Percentiles rank a stretch among this genome's conserved stretches.
These are phyloP conservation scores for Huntiella abstrusa DNA, from an alignment of 2,329 filamentous ascomycete species.

Conservation along the genomic window DNA sequence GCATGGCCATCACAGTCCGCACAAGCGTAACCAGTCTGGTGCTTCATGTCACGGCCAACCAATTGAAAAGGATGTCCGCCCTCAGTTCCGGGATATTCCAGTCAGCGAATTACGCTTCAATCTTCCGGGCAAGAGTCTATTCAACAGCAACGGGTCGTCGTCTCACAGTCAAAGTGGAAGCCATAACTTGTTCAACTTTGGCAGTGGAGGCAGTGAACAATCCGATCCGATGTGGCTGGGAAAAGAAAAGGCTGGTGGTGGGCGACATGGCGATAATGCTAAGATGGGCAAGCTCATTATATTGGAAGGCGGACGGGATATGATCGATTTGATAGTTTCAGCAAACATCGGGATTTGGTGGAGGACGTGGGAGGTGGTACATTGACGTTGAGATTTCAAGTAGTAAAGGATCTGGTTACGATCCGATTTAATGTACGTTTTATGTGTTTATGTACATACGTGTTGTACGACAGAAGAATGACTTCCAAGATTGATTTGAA, in stretches of 20 bases:
- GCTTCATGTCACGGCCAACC: constrained; percentile 6
- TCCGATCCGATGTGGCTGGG: constrained; percentile 52
- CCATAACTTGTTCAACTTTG: neutral
- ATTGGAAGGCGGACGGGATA: constrained; percentile 76
- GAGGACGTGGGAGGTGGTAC: constrained; percentile 55
- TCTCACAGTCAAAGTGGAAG: constrained; percentile 20
- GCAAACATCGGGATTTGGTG: constrained; percentile 90
- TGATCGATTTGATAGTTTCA: constrained; percentile 83
- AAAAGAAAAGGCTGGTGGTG: constrained; percentile 68
- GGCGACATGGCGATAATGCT: constrained; percentile 65
- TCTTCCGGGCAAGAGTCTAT: constrained; percentile 42
- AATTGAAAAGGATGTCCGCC: constrained; percentile 6
- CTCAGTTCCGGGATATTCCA: constrained; percentile 15
- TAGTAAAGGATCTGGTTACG: too few relatives aligned
- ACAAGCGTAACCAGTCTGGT: constrained; percentile 4
- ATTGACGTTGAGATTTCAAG: constrained; percentile 12
- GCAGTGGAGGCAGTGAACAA: constrained; percentile 21
- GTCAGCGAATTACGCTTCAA: constrained; percentile 86
- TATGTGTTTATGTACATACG: too few relatives aligned
- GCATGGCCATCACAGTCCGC: constrained; percentile 14
- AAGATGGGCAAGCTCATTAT: constrained; percentile 91
- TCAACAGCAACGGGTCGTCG: constrained; percentile 15
- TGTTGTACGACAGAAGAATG: too few relatives aligned
- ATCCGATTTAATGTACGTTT: too few relatives aligned
- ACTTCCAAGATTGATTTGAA: too few relatives aligned